Conservation (phyloP, 768 basidiomycete species). For the Leccinum aurantiacum region DNA sequence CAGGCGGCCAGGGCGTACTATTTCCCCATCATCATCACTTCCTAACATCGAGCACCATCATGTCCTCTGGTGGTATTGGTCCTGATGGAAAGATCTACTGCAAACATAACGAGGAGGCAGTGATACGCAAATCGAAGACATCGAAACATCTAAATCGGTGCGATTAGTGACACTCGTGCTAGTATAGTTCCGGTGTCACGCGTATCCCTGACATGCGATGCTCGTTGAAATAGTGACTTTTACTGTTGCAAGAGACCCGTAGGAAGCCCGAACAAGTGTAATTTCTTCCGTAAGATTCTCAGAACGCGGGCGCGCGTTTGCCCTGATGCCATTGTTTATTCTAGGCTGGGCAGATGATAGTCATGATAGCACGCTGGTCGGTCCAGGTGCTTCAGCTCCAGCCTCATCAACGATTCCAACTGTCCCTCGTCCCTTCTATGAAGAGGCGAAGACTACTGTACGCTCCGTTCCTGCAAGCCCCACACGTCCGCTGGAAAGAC, state of each 20-base stretch:
- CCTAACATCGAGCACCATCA: conserved; percentile 12
- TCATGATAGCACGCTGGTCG: background rate
- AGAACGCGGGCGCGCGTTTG: background rate
- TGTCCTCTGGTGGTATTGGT: conserved; percentile 23
- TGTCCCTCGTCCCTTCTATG: background rate
- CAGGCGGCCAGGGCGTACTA: background rate
- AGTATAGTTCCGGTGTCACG: background rate
- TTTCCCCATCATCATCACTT: background rate
- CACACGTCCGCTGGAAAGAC: background rate
- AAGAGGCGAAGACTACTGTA: background rate
- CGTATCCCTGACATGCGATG: conserved; percentile 7
- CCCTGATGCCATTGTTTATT: background rate
- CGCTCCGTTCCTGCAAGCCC: conserved; percentile 2
- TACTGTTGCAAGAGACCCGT: conserved; percentile 37
- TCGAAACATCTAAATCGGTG: conserved; percentile 40
- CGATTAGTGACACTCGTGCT: conserved; percentile 10
- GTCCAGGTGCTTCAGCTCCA: background rate
- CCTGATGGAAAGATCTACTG: conserved; percentile 40
- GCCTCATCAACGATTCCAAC: background rate
- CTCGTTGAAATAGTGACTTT: conserved; percentile 32
- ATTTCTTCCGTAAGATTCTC: conserved; percentile 40
- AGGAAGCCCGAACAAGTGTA: conserved; percentile 17
- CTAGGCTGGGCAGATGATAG: conserved; percentile 37
- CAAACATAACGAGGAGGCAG: conserved; percentile 35
- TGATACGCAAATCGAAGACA: conserved; percentile 35